Evolutionary conservation across 495 filamentous ascomycete species (phyloP).

Genomic region (Annulohypoxylon stygium): DNA sequence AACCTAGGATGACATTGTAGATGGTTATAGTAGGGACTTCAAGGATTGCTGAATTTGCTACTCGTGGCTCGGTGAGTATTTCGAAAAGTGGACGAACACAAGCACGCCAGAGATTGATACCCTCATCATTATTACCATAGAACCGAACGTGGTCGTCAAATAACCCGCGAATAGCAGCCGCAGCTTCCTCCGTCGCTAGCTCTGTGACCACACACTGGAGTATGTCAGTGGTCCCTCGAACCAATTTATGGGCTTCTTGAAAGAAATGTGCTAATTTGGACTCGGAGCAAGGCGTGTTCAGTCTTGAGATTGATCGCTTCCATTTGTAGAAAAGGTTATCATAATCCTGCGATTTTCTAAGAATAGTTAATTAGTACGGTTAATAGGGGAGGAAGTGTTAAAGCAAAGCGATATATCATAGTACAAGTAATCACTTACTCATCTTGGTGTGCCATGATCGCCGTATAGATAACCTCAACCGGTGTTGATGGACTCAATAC

Average conservation of each 20-base stretch:
- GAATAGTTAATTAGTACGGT: not conserved
- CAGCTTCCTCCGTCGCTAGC: constrained; percentile 28
- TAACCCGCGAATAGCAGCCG: constrained; percentile 24
- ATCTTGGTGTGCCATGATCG: not conserved
- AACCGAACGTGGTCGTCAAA: constrained; percentile 24
- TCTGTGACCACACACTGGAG: constrained; percentile 24
- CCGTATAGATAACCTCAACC: not conserved
- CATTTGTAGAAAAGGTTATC: constrained; percentile 18
- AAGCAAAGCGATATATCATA: not conserved
- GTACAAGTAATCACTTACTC: not conserved
- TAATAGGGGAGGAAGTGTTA: not conserved
- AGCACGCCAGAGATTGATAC: constrained; percentile 27
- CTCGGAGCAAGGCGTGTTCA: not conserved
- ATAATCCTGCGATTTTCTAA: not conserved
- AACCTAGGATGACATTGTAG: constrained; percentile 30
- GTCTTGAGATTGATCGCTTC: constrained; percentile 12
- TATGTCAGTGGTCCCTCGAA: constrained; percentile 19
- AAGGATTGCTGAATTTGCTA: constrained; percentile 29
- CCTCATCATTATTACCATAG: not conserved
- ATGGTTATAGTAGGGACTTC: constrained; percentile 31
- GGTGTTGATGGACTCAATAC: not conserved
- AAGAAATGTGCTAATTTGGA: constrained; percentile 27
- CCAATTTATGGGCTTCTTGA: constrained; percentile 24
- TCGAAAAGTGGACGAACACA: constrained; percentile 34
- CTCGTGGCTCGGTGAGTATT: constrained; percentile 31